Conservation (phyloP, 495 filamentous ascomycete genomes). For the Barbatosphaeria neglecta region DNA sequence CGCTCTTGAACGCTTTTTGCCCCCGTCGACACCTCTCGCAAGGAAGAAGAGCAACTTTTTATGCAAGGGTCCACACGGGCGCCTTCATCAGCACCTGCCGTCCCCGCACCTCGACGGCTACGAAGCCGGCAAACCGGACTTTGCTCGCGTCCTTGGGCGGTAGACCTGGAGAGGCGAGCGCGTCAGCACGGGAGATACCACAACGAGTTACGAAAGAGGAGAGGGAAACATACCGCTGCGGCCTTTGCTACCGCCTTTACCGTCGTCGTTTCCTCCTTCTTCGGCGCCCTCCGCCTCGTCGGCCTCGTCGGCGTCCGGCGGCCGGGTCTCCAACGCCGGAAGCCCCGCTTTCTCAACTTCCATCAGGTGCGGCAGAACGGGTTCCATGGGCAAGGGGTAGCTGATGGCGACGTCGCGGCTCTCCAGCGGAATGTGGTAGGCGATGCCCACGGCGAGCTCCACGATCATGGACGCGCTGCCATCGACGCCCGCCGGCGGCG, state of each 20-base stretch:
- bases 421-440: conserved; percentile 78
- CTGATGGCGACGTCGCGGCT: conserved; percentile 81
- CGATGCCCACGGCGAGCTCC: conserved; percentile 79
- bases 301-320: conserved; percentile 37
- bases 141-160: conserved; percentile 33
- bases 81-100: conserved; percentile 78
- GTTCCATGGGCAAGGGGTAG: conserved; percentile 65
- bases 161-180: conserved; percentile 3
- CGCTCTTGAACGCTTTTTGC: no score
- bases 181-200: conserved; percentile 25
- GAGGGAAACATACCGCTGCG: conserved; percentile 18
- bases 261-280: conserved; percentile 31
- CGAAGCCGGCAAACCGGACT: conserved; percentile 74
- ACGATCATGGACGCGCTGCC: conserved; percentile 81
- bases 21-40: no score
- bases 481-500: conserved; percentile 64
- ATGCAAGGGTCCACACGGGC: conserved; percentile 65
- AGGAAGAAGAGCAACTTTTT: no score
- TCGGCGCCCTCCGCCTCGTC: conserved; percentile 35
- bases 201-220: no score
- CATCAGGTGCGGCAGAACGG: conserved; percentile 61
- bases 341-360: conserved; percentile 64
- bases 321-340: conserved; percentile 52
- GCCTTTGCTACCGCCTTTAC: conserved; percentile 26
- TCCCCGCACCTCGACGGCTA: conserved; percentile 75